Conservation (phyloP, 192 early-diverging fungal genomes). For the Linnemannia hyalina region DNA sequence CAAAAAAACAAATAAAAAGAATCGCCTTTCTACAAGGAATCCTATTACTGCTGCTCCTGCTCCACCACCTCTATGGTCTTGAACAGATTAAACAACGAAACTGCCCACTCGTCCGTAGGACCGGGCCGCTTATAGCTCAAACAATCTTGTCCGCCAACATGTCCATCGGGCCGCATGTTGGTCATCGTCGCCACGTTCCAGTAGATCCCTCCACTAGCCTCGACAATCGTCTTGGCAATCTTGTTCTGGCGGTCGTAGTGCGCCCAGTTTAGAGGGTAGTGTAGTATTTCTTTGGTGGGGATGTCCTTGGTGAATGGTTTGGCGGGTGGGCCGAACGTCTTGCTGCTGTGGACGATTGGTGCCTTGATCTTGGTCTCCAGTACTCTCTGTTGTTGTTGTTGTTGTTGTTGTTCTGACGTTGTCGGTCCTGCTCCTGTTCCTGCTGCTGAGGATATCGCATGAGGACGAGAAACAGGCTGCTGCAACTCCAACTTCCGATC, state of each 20-base stretch:
- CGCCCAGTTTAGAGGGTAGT: conserved; percentile 41
- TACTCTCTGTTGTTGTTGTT: background rate
- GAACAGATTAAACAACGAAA: conserved; percentile 54
- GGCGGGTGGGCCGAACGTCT: conserved; percentile 23
- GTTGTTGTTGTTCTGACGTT: background rate
- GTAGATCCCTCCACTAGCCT: conserved; percentile 65
- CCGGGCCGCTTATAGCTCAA: conserved; percentile 69
- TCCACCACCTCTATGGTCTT: conserved; percentile 40
- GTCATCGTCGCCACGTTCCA: conserved; percentile 63
- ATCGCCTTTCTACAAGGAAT: background rate
- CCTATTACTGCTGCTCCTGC: background rate
- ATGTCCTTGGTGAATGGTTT: conserved; percentile 49
- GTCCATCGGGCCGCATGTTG: conserved; percentile 64
- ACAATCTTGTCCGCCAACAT: conserved; percentile 70
- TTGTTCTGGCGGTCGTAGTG: conserved; percentile 64
- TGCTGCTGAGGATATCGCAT: background rate
- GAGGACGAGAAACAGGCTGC: too few species aligned
- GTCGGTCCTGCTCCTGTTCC: background rate
- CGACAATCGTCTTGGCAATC: conserved; percentile 63
- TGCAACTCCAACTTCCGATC: background rate
- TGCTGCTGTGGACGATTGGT: background rate
- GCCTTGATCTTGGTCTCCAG: background rate
- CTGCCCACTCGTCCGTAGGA: conserved; percentile 64
- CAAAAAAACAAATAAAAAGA: background rate
- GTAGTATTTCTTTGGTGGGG: conserved; percentile 45